These are phyloP conservation scores for Globisporangium nunn DNA, from an alignment of 352 stramenopile species.

Conservation along the genomic window DNA sequence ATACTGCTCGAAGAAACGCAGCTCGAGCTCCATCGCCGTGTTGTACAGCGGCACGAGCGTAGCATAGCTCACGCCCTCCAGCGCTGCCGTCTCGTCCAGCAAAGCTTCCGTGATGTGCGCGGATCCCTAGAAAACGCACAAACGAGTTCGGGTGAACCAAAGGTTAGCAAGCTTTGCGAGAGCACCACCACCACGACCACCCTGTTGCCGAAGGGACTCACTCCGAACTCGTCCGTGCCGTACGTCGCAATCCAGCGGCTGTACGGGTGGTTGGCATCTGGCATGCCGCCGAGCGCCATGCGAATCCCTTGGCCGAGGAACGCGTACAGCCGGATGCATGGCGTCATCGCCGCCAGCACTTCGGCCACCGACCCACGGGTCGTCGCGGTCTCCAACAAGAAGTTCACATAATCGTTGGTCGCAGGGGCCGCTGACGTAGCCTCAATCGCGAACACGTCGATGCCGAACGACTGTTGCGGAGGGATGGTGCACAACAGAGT, in stretches of 20 bases:
- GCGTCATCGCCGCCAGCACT: constrained; percentile 49
- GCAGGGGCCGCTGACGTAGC: constrained; percentile 20
- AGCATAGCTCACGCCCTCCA: constrained; percentile 17
- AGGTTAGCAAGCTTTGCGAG: neutral
- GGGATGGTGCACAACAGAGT: too few species aligned
- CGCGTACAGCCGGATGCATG: constrained; percentile 42
- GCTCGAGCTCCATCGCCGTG: constrained; percentile 42
- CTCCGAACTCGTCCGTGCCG: constrained; percentile 27
- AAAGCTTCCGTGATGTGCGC: constrained; percentile 23
- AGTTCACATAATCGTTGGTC: constrained; percentile 39
- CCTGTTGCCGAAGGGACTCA: constrained; percentile 5
- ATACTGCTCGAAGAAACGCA: constrained; percentile 47
- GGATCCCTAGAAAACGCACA: constrained; percentile 9
- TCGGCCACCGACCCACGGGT: constrained; percentile 19
- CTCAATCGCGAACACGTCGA: constrained; percentile 27
- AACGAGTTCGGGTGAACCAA: neutral
- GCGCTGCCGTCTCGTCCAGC: constrained; percentile 23
- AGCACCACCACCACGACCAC: neutral
- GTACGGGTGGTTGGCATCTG: constrained; percentile 17
- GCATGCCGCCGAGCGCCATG: constrained; percentile 5
- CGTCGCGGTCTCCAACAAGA: constrained; percentile 37
- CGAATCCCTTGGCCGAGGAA: constrained; percentile 34
- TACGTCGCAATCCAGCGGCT: constrained; percentile 47
- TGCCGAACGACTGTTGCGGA: constrained; percentile 24
- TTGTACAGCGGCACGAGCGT: constrained; percentile 38